These are phyloP conservation scores for Suillus subaureus DNA, from an alignment of 768 basidiomycete genomes.

Conservation along the genomic window DNA sequence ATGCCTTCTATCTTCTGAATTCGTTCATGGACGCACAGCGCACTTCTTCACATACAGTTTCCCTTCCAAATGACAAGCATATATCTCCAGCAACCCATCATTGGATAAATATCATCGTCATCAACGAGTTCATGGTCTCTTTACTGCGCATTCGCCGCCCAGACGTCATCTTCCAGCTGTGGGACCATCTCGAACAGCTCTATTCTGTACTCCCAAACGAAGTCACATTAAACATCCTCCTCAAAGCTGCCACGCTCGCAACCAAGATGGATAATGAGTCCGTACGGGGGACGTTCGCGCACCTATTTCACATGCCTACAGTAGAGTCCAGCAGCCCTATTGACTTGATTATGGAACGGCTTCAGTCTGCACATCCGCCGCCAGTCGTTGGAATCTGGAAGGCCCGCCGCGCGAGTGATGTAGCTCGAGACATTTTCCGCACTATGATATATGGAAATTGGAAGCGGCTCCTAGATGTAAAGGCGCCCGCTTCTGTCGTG, in stretches of 20 bases:
- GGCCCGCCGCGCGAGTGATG: conserved; percentile 45
- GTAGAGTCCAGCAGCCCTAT: conserved; percentile 21
- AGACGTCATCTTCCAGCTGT: conserved; percentile 64
- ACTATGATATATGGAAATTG: conserved; percentile 60
- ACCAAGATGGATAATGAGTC: conserved; percentile 53
- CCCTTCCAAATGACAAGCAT: conserved; percentile 10
- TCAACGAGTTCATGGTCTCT: conserved; percentile 49
- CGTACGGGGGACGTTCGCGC: conserved; percentile 49
- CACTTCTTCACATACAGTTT: conserved; percentile 11
- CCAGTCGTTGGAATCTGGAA: conserved; percentile 48
- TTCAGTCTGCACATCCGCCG: conserved; percentile 29
- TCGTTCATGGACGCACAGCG: conserved; percentile 32
- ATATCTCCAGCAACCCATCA: background rate
- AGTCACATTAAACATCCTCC: conserved; percentile 57
- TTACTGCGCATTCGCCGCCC: conserved; percentile 58
- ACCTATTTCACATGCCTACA: conserved; percentile 33
- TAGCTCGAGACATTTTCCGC: conserved; percentile 54
- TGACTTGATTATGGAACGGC: conserved; percentile 29
- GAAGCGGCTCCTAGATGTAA: conserved; percentile 39
- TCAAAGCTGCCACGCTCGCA: conserved; percentile 61
- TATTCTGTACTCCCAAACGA: conserved; percentile 61
- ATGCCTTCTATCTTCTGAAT: conserved; percentile 56
- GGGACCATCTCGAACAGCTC: conserved; percentile 63
- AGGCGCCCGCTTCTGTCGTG: conserved; percentile 41
- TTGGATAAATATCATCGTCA: conserved; percentile 27